Evolutionary conservation across 225 moss, liverwort and hornwort species (phyloP).

Genomic region (Bryoerythrophyllum caledonicum): DNA sequence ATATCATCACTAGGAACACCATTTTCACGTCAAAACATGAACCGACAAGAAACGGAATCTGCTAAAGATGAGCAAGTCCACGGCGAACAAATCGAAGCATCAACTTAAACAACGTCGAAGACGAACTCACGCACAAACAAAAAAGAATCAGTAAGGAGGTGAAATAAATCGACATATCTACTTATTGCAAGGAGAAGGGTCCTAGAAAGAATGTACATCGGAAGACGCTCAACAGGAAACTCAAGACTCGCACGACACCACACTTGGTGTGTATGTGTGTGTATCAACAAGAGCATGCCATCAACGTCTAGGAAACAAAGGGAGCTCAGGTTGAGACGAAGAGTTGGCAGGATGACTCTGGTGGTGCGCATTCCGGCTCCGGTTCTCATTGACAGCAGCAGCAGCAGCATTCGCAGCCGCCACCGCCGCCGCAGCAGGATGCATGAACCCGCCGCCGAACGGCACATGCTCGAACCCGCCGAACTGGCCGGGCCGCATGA

Average conservation of each 20-base stretch:
- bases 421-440: constrained; percentile 45
- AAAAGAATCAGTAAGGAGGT: no score
- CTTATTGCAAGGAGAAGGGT: neutral
- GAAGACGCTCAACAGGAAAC: neutral
- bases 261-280: neutral
- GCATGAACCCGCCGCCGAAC: constrained; percentile 56
- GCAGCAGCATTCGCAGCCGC: constrained; percentile 30
- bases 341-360: constrained; percentile 44
- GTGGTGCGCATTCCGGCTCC: constrained; percentile 16
- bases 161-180: no score
- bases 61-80: neutral
- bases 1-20: no score
- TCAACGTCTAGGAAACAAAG: constrained; percentile 59
- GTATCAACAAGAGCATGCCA: neutral
- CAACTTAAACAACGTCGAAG: no score
- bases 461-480: constrained; percentile 81
- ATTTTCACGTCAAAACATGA: neutral
- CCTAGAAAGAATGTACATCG: constrained; percentile 14
- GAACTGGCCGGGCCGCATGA: constrained; percentile 41
- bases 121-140: no score
- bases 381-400: constrained; percentile 13
- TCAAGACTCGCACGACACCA: neutral
- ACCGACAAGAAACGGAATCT: neutral
- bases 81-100: neutral
- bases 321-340: constrained; percentile 63